These are phyloP conservation scores for Leccinellum luteum DNA, from an alignment of 768 basidiomycete genomes.

Conservation along the genomic window DNA sequence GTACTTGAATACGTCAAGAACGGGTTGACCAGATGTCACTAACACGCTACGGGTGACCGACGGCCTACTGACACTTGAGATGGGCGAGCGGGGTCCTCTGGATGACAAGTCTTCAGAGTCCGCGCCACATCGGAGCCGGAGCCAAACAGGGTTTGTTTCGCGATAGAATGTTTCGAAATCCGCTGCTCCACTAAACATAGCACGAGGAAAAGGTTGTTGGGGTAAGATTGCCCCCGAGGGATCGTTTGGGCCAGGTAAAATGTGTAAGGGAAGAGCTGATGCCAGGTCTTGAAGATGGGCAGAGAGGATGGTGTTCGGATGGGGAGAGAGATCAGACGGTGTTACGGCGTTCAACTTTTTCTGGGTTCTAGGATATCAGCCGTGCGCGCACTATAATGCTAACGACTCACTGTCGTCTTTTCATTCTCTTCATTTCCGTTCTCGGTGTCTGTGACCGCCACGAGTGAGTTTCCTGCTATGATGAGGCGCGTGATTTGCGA, in stretches of 20 bases:
- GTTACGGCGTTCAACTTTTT: slow-evolving; percentile 63
- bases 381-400: neutral
- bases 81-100: neutral
- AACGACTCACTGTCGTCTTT: slow-evolving; percentile 53
- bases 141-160: slow-evolving; percentile 89
- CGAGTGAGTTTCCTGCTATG: slow-evolving; percentile 87
- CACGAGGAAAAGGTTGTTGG: slow-evolving; percentile 88
- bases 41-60: slow-evolving; percentile 57
- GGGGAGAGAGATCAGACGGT: slow-evolving; percentile 56
- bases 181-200: slow-evolving; percentile 75
- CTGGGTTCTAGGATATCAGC: slow-evolving; percentile 36
- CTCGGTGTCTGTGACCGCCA: slow-evolving; percentile 39
- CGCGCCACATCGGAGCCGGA: slow-evolving; percentile 55
- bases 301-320: slow-evolving; percentile 71
- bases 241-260: slow-evolving; percentile 86
- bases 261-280: slow-evolving; percentile 76
- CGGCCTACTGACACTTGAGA: slow-evolving; percentile 10
- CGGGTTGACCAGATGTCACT: slow-evolving; percentile 86
- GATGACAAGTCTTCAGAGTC: slow-evolving; percentile 25
- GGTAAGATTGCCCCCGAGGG: slow-evolving; percentile 88
- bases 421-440: slow-evolving; percentile 42
- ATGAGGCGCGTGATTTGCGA: slow-evolving; percentile 81
- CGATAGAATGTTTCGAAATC: slow-evolving; percentile 62
- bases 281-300: slow-evolving; percentile 72
- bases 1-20: slow-evolving; percentile 96